These are phyloP conservation scores for Platanthera zijinensis DNA, from an alignment of 106 monocot genomes.

Conservation along the genomic window DNA sequence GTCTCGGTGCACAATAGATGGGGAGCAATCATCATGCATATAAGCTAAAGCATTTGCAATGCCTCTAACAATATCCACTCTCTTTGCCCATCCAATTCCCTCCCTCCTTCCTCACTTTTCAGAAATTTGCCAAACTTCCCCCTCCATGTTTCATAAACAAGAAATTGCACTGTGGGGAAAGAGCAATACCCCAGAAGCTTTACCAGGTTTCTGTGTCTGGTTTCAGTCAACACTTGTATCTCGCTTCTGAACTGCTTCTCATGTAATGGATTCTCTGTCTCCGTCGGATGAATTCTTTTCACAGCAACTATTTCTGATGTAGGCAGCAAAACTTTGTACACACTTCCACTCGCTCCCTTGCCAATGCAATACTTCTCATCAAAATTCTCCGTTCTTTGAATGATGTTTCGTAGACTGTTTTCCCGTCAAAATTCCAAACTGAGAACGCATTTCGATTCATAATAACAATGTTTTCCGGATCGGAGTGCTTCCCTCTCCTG, in stretches of 20 bases:
- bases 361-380: slow-evolving; percentile 25
- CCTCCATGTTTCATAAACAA: slow-evolving; percentile 29
- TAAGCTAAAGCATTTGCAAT: slow-evolving; percentile 34
- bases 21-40: slow-evolving; percentile 37
- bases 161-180: slow-evolving; percentile 11
- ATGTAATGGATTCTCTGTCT: not conserved
- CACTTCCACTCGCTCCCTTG: slow-evolving; percentile 14
- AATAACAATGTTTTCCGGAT: no score
- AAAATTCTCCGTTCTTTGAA: slow-evolving; percentile 29
- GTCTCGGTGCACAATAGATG: slow-evolving; percentile 33
- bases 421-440: slow-evolving; percentile 11
- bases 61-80: slow-evolving; percentile 16
- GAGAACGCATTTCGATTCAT: not conserved
- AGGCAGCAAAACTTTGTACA: slow-evolving; percentile 24
- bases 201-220: slow-evolving; percentile 34
- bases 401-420: slow-evolving; percentile 17
- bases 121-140: slow-evolving; percentile 22
- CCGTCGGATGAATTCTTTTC: slow-evolving; percentile 17
- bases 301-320: slow-evolving; percentile 11
- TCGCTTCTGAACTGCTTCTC: slow-evolving; percentile 16
- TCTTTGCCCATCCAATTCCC: slow-evolving; percentile 29
- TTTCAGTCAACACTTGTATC: slow-evolving; percentile 13
- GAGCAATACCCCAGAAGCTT: slow-evolving; percentile 34
- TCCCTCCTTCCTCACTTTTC: not conserved
- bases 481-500: not conserved